Percentiles rank a stretch among this genome's conserved stretches.
phyloP scores from a whole-genome alignment of 164 flowering plant species.

The Magnolia sinica region DNA sequence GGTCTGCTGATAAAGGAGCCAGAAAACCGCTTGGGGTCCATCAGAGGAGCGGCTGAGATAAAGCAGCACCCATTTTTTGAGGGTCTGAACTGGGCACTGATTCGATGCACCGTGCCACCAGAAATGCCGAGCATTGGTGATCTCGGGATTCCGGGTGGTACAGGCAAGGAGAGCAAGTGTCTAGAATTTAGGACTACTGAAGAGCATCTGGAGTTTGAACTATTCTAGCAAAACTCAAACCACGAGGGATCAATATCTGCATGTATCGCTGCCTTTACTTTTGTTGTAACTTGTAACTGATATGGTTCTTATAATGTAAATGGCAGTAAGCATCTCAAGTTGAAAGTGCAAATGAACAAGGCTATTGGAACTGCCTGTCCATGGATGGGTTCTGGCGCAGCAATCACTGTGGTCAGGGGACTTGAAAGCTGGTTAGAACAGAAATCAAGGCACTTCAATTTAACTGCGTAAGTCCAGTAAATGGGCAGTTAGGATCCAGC shows the following conservation, averaged over 20 bases:
- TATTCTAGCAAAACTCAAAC: slow-evolving; percentile 35
- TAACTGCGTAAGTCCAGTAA: too few species aligned
- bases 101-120: slow-evolving; percentile 73
- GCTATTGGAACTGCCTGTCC: too few species aligned
- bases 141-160: slow-evolving; percentile 10
- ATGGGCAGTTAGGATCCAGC: too few species aligned
- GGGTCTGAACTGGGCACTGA: slow-evolving; percentile 82
- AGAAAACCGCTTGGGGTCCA: slow-evolving; percentile 61
- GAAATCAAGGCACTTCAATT: too few species aligned
- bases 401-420: too few species aligned
- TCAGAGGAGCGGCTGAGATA: slow-evolving; percentile 83
- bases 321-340: not conserved
- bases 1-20: slow-evolving; percentile 68
- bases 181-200: slow-evolving; percentile 10
- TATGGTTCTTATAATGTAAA: not conserved
- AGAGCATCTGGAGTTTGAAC: slow-evolving; percentile 47
- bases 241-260: not conserved
- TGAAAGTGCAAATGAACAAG: not conserved
- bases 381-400: too few species aligned
- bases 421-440: too few species aligned
- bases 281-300: not conserved
- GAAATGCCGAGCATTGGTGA: slow-evolving; percentile 52
- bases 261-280: not conserved
- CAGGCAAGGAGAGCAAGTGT: slow-evolving; percentile 25
- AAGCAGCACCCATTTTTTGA: slow-evolving; percentile 77